Conservation (phyloP, 768 basidiomycete genomes). For the Kwoniella mangroviensis region DNA sequence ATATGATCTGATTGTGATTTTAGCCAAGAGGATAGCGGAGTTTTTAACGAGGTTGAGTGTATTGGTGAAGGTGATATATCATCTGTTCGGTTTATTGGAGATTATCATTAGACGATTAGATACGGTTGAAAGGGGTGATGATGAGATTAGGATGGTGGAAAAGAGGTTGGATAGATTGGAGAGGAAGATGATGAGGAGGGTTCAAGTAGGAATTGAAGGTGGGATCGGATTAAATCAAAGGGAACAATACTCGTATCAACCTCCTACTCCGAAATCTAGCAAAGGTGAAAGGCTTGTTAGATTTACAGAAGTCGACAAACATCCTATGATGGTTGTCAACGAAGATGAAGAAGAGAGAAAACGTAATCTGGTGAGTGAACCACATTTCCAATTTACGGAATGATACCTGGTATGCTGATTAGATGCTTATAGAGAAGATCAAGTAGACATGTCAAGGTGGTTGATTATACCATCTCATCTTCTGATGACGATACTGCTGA, state of each 20-base stretch:
- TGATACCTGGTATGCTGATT: not conserved
- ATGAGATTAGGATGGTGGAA: no score
- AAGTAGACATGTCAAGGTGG: not conserved
- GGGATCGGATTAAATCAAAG: not conserved
- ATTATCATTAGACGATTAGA: not conserved
- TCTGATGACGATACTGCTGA: not conserved
- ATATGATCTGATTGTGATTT: not conserved
- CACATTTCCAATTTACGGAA: not conserved
- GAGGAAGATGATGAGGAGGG: not conserved
- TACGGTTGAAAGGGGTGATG: not conserved
- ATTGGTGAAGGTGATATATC: not conserved
- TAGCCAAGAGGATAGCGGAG: not conserved
- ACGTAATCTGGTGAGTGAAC: not conserved
- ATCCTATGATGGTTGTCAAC: no score
- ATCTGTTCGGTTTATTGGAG: not conserved
- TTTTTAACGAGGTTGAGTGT: not conserved
- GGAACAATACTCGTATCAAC: no score
- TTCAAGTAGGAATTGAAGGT: no score
- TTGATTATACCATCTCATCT: not conserved
- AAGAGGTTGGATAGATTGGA: not conserved
- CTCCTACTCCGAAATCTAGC: no score
- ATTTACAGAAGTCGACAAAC: no score
- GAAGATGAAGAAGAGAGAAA: not conserved
- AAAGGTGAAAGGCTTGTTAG: no score
- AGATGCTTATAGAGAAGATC: not conserved